Base-by-base conservation (phyloP, 2,329 filamentous ascomycete species). In the Meredithiella fracta region DNA sequence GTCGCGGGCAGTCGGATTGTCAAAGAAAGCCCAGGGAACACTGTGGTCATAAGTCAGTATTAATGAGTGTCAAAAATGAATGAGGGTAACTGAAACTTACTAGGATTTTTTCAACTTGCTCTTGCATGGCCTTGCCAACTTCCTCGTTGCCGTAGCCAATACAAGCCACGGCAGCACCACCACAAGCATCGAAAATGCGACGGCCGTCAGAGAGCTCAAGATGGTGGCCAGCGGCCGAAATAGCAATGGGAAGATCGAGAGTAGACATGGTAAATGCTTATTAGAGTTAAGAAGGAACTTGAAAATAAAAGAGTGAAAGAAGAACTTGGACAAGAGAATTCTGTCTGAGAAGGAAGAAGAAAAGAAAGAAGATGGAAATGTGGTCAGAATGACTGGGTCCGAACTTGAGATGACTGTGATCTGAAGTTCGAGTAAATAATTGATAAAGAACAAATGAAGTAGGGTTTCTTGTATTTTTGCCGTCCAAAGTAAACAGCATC, bases 161-260 rank as follows among this genome's bases (percentile, higher is more conserved):
- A 63, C 81, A 83, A 8, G 80, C 74, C 2, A 89, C 85, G 22
- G 82, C 84, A 2, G 86, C 83, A 20, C 86, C 86, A 26, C 82
- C 78, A 20, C 82, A 85, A 1, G 79, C 82, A 65, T 92, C 86
- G 14, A 89, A 74, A 47, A 92, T 75, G 1, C 23, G 15, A 23
- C 75, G 72, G 1, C 81, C 82, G 23, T 65, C 60, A 4, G 40
- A 37, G 17, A 63, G 60, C 40, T 59, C 56, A 57, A 64, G 60
- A 54, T 62, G 61, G 47, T 63, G 59, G 25, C 62, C 64, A 60
- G 61, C 34, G 60, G 52, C 51, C 9, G 44, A 47, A 8, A 25
- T 20, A 14, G 34, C 50, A 17, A 37, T 17, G 20, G 50, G 50
- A 23, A 52, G 50, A 14, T 52, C 50, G 23, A n/a, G 15, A 38